phyloP scores from a whole-genome alignment of 148 eudicot species.

The Rheum nobile region DNA sequence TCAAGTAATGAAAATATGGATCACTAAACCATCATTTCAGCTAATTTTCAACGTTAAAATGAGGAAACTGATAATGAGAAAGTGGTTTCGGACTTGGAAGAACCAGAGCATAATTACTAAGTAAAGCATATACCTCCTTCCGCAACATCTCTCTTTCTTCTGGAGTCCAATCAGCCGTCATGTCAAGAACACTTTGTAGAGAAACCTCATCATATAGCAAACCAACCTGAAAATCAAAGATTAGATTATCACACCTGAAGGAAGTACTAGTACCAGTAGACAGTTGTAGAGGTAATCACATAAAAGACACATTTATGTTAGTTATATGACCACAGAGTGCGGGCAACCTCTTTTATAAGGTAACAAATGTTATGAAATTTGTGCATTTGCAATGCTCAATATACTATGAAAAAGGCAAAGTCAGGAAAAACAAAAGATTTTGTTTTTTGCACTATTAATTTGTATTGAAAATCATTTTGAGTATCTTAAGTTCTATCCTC shows the following conservation, averaged over 20 bases:
- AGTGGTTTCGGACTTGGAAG: background rate
- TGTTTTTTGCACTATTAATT: background rate
- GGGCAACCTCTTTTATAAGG: too few species aligned
- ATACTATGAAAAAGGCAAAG: background rate
- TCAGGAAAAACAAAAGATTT: background rate
- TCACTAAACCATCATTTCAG: too few species aligned
- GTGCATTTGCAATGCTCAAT: too few species aligned
- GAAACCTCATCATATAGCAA: slow-evolving; percentile 83
- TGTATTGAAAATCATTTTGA: background rate
- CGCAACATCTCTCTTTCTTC: slow-evolving; percentile 94
- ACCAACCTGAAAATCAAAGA: slow-evolving; percentile 68
- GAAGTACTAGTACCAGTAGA: too few species aligned
- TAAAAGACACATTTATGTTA: too few species aligned
- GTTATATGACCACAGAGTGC: too few species aligned
- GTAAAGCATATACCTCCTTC: slow-evolving; percentile 45
- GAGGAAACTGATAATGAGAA: background rate
- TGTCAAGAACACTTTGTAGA: slow-evolving; percentile 71
- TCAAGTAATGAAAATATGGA: background rate
- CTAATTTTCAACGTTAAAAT: background rate
- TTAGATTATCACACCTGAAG: background rate
- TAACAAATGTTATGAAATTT: too few species aligned
- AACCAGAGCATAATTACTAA: background rate
- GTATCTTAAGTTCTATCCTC: background rate
- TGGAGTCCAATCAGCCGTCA: slow-evolving; percentile 77
- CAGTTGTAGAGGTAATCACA: too few species aligned